Conservation (phyloP, 352 stramenopile genomes). For the Phytopythium cucurbitacearum region DNA sequence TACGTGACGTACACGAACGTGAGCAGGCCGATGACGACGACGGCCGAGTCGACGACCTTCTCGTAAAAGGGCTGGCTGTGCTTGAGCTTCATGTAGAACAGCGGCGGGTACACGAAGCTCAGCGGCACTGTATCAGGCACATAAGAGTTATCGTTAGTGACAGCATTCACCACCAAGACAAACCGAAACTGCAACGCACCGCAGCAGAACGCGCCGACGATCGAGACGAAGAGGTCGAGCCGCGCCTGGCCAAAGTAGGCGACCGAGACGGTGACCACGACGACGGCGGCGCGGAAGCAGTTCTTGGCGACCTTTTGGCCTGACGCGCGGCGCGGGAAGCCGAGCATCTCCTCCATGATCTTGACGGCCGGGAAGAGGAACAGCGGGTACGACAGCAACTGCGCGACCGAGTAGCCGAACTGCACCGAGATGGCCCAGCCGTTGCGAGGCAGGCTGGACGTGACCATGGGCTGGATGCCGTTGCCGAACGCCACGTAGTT, state of each 20-base stretch:
- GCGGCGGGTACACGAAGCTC: constrained; percentile 76
- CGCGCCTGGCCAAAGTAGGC: constrained; percentile 72
- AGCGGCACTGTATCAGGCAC: constrained; percentile 45
- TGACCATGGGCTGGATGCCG: constrained; percentile 60
- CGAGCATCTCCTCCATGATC: constrained; percentile 83
- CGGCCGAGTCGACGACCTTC: constrained; percentile 54
- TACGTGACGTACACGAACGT: constrained; percentile 85
- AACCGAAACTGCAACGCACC: constrained; percentile 30
- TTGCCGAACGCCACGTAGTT: constrained; percentile 80
- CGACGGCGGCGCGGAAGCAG: constrained; percentile 53
- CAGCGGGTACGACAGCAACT: constrained; percentile 74
- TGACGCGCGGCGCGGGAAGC: constrained; percentile 58
- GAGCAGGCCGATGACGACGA: constrained; percentile 56
- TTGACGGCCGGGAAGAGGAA: constrained; percentile 80
- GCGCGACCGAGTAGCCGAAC: constrained; percentile 70
- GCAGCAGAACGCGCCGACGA: constrained; percentile 79
- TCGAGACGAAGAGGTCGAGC: constrained; percentile 80
- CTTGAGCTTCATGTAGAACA: constrained; percentile 77
- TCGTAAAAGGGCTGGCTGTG: constrained; percentile 35
- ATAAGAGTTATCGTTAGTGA: constrained; percentile 5
- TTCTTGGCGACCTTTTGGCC: constrained; percentile 76
- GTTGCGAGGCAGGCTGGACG: constrained; percentile 65
- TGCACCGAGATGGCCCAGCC: constrained; percentile 75
- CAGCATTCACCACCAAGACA: not conserved
- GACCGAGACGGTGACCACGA: constrained; percentile 60